phyloP scores from a whole-genome alignment of 1,284 basidiomycete genomes.

The Neonothopanus nambi region DNA sequence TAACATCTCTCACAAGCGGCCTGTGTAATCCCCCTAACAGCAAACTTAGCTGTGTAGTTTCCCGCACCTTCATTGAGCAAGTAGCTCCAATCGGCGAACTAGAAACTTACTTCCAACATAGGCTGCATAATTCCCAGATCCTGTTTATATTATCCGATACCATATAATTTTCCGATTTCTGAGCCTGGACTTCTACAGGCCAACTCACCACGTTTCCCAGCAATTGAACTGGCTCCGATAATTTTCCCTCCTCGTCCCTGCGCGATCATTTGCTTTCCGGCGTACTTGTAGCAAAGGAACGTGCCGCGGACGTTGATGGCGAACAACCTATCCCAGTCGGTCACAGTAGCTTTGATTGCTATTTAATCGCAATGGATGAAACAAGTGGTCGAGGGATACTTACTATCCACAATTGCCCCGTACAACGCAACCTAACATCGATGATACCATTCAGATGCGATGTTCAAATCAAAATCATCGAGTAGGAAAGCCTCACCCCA shows the following conservation, averaged over 20 bases:
- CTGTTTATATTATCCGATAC: not conserved
- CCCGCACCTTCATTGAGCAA: not conserved
- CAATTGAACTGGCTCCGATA: slow-evolving; percentile 5
- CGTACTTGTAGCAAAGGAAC: slow-evolving; percentile 8
- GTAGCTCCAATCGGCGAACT: not conserved
- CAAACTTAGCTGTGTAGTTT: slow-evolving; percentile 5
- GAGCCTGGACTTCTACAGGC: not conserved
- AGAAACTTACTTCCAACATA: not conserved
- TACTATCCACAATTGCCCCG: too few species aligned
- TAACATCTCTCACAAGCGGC: slow-evolving; percentile 1
- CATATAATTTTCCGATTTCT: not conserved
- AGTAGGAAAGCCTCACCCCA: slow-evolving; percentile 16
- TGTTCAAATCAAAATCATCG: too few species aligned
- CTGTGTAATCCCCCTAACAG: slow-evolving; percentile 12
- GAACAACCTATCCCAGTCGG: slow-evolving; percentile 4
- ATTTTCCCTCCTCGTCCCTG: slow-evolving; percentile 11
- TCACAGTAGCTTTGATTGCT: not conserved
- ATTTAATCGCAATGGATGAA: too few species aligned
- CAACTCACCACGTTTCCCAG: slow-evolving; percentile 1
- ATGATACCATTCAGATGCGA: too few species aligned
- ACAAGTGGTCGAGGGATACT: too few species aligned
- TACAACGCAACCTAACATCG: too few species aligned
- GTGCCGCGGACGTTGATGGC: slow-evolving; percentile 3
- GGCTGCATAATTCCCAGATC: too few species aligned
- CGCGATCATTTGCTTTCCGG: slow-evolving; percentile 9